These are phyloP conservation scores for Glebionis coronaria DNA, from an alignment of 129 eudicot species.

Conservation along the genomic window DNA sequence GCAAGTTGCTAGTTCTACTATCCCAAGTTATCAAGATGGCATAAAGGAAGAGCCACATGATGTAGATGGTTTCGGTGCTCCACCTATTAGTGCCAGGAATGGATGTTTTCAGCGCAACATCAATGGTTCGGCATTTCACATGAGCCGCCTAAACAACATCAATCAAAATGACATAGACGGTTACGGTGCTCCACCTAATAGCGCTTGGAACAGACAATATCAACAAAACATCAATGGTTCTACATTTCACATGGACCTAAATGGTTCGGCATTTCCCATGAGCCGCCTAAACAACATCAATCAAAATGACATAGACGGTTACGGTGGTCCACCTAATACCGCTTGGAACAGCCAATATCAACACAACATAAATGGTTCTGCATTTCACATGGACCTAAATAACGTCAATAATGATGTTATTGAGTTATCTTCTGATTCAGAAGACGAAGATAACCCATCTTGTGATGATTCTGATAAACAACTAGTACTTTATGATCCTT, in stretches of 20 bases:
- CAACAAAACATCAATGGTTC: no score
- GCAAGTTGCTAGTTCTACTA: background rate
- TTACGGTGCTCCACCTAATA: no score
- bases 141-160: conserved; percentile 1
- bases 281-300: conserved; percentile 1
- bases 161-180: background rate
- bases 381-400: no score
- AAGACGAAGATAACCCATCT: conserved; percentile 28
- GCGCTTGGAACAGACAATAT: no score
- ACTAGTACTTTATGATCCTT: conserved; percentile 60
- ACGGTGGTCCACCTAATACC: no score
- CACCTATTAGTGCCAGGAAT: background rate
- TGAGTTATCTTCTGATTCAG: conserved; percentile 24
- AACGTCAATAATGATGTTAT: conserved; percentile 20
- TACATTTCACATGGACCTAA: no score
- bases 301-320: background rate
- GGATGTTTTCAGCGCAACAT: background rate
- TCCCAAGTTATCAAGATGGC: background rate
- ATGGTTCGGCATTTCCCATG: background rate
- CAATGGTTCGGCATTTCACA: background rate
- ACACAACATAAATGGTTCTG: no score
- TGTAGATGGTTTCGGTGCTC: background rate
- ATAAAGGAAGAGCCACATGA: background rate
- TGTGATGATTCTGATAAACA: conserved; percentile 44
- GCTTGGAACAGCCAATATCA: no score